Percentiles rank a stretch among this genome's conserved stretches.
phyloP scores from a whole-genome alignment of 2,329 filamentous ascomycete species.

The Elsinoe australis region DNA sequence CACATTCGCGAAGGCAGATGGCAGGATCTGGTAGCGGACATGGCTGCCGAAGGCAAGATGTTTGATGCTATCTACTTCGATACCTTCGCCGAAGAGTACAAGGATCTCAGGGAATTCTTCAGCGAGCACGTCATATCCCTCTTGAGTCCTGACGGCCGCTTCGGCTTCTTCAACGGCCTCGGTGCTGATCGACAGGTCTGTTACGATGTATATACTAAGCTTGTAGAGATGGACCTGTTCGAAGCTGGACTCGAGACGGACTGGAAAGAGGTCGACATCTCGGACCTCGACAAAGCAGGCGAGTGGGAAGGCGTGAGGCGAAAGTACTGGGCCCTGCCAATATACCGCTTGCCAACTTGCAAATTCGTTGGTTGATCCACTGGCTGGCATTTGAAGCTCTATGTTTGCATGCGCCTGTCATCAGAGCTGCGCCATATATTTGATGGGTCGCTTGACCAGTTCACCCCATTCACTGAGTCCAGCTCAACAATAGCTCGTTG shows the following conservation, averaged over 20 bases:
- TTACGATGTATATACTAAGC: constrained; percentile 89
- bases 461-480: constrained; percentile 22
- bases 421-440: no score
- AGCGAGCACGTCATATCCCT: constrained; percentile 76
- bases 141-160: constrained; percentile 53
- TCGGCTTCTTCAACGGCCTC: constrained; percentile 64
- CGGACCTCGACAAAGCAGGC: constrained; percentile 59
- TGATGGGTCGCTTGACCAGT: no score
- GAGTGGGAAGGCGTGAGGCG: constrained; percentile 86
- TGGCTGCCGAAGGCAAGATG: constrained; percentile 36
- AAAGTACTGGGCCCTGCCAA: constrained; percentile 81
- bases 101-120: constrained; percentile 78
- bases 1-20: constrained; percentile 43
- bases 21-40: constrained; percentile 42
- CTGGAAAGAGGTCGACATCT: constrained; percentile 71
- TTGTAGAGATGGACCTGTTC: constrained; percentile 81
- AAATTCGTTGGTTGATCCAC: constrained; percentile 57
- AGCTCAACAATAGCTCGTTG: constrained; percentile 35
- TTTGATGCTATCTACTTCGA: constrained; percentile 75
- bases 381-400: neutral
- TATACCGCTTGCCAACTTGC: constrained; percentile 66
- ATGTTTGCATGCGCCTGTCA: no score
- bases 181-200: constrained; percentile 87
- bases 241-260: constrained; percentile 86
- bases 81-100: constrained; percentile 92